Evolutionary conservation across 257 asterid species (phyloP), one percentile per base, ranked within the genome.

Genomic region (Perilla frutescens): DNA sequence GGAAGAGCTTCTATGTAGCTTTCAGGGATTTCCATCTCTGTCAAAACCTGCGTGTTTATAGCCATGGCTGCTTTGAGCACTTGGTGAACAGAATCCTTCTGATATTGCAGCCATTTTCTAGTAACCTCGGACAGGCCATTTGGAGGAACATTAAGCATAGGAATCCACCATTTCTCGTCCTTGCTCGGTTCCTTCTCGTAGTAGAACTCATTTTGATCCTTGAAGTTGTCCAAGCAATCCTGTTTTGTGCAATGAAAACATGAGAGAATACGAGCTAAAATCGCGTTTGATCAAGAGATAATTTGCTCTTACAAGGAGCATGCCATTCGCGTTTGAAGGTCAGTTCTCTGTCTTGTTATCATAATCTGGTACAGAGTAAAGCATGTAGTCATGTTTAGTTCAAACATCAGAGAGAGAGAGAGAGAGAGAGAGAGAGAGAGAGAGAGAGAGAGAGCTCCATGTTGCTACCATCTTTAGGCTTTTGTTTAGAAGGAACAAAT

Each of bases 151-250:
- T 85, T 85, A 29, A 98, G 97, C 36, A 85, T 78, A 1, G 98
- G 99, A 66, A 94, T 85, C 98, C 99, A 94, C 99, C 99, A 94
- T 83, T 90, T 91, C 31, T 29, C 72, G 61, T 20, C 78, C 84
- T 57, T 84, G 71, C 68, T 76, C 41, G 55, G 87, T 78, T 85
- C 48, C 78, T 78, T 8, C 10, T n/a, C n/a, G n/a, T n/a, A n/a
- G n/a, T n/a, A n/a, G n/a, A n/a, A n/a, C n/a, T n/a, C n/a, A n/a
- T n/a, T n/a, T n/a, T n/a, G n/a, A n/a, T n/a, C n/a, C n/a, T n/a
- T n/a, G n/a, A n/a, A n/a, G n/a, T n/a, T n/a, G n/a, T n/a, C n/a
- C n/a, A n/a, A n/a, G n/a, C n/a, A n/a, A n/a, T n/a, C n/a, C n/a
- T n/a, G n/a, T n/a, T n/a, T n/a, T n/a, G n/a, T n/a, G n/a, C n/a